Base-by-base conservation (phyloP, 305 asterid genomes). In the Fraxinus albicans region DNA sequence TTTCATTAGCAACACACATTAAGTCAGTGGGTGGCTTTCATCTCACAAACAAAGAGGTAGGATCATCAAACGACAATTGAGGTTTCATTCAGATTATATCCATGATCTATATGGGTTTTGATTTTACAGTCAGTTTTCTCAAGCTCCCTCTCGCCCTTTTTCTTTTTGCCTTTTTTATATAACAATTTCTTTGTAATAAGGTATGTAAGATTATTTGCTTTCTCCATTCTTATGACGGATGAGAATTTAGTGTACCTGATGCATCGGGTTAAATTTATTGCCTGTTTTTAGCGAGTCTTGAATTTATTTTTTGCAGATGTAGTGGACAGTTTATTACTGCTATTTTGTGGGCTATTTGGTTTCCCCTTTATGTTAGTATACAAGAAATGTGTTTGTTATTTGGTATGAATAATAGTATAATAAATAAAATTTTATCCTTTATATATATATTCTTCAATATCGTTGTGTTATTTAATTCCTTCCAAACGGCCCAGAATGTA, bases 11-110 rank as follows among this genome's bases (percentile, higher is more conserved):
- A 69, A 60, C 80, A 77, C 76, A 70, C 17, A 79, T 77, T 63
- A 13, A 60, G 75, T 65, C 77, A 74, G 78, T 76, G 75, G 81
- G 73, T 2, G 10, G 55, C 19, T 77, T 35, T 40, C 77, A 79
- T 84, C 79, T 76, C 83, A 81, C 82, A 76, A 80, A 81, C 83
- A 55, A 86, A 82, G 86, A 83, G 89, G 87, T 85, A 82, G 84
- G 87, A 80, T 83, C 80, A 76, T 79, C 78, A 8, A 78, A 25
- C 42, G 55, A 63, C 78, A 77, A 58, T 21, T 21, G 81, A 74
- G 83, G 79, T 86, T 81, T 84, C 44, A 31, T 82, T 82, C 85
- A 85, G 81, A 85, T 84, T 89, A 85, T 84, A 77, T 81, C 70
- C 33, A 70, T 83, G 87, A 83, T 80, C 80, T 63, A 83, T 79